Percentiles rank a stretch among this genome's conserved stretches.
phyloP scores from a whole-genome alignment of 768 basidiomycete genomes.

The Suillus lakei region DNA sequence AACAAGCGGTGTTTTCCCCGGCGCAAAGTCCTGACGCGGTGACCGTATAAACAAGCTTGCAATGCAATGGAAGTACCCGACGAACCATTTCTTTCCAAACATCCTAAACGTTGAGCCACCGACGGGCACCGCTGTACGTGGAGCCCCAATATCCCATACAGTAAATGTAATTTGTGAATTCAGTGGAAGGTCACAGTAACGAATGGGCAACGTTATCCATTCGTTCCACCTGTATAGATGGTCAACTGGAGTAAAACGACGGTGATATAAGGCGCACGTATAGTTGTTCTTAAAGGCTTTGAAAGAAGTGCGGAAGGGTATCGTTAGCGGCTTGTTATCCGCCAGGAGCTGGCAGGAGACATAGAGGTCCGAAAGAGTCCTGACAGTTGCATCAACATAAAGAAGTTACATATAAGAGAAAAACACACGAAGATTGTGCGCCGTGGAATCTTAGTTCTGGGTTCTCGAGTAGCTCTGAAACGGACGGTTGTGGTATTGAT shows the following conservation, averaged over 20 bases:
- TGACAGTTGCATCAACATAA: conserved; percentile 44
- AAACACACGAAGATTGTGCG: conserved; percentile 69
- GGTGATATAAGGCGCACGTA: conserved; percentile 50
- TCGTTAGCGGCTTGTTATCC: conserved; percentile 91
- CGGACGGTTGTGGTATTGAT: conserved; percentile 66
- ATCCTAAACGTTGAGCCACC: conserved; percentile 91
- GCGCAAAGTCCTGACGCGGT: conserved; percentile 70
- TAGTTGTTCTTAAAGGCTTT: conserved; percentile 89
- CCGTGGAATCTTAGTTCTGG: conserved; percentile 86
- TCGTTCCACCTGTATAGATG: conserved; percentile 82
- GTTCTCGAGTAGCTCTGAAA: conserved; percentile 82
- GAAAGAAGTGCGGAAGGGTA: conserved; percentile 90
- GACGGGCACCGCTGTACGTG: conserved; percentile 78
- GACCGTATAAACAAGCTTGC: conserved; percentile 4
- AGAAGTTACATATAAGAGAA: conserved; percentile 20
- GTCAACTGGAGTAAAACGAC: neutral
- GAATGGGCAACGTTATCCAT: conserved; percentile 89
- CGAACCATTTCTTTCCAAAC: conserved; percentile 93
- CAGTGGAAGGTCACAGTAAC: conserved; percentile 91
- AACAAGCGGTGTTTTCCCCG: conserved; percentile 90
- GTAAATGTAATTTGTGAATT: conserved; percentile 91
- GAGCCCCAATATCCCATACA: conserved; percentile 93
- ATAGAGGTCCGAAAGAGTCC: conserved; percentile 90
- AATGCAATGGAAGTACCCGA: conserved; percentile 4
- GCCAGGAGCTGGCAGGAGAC: conserved; percentile 91